phyloP scores from a whole-genome alignment of 2,329 filamentous ascomycete species.

The Botrytis deweyae region DNA sequence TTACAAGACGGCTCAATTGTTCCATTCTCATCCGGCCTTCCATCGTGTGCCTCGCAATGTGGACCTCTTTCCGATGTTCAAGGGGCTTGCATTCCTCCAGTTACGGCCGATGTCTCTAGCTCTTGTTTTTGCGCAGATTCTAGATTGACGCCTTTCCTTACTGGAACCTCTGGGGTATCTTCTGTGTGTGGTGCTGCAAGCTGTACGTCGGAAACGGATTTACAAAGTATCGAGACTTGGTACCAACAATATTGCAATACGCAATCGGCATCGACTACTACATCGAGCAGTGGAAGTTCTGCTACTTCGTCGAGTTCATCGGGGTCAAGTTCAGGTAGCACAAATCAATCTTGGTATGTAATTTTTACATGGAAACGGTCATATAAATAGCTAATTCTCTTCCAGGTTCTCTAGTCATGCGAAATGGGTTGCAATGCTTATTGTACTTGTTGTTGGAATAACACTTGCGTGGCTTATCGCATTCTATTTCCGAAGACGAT shows the following conservation, averaged over 20 bases:
- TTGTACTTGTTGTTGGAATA: slow-evolving; percentile 70
- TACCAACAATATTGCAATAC: slow-evolving; percentile 65
- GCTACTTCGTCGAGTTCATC: slow-evolving; percentile 20
- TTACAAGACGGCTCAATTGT: slow-evolving; percentile 44
- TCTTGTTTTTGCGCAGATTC: slow-evolving; percentile 72
- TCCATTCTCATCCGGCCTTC: slow-evolving; percentile 57
- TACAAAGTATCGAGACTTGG: slow-evolving; percentile 65
- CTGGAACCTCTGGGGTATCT: slow-evolving; percentile 55
- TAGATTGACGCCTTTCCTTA: slow-evolving; percentile 55
- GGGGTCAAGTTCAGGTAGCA: slow-evolving; percentile 23
- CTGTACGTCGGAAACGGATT: slow-evolving; percentile 51
- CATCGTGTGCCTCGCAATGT: slow-evolving; percentile 61
- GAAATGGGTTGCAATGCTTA: slow-evolving; percentile 80
- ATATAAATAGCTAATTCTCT: background rate
- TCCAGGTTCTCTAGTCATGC: slow-evolving; percentile 67
- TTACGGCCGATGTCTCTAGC: slow-evolving; percentile 54
- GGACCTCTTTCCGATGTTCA: slow-evolving; percentile 67
- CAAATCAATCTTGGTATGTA: slow-evolving; percentile 25
- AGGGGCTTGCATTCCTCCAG: slow-evolving; percentile 65
- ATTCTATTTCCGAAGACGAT: slow-evolving; percentile 70
- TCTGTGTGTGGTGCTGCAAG: slow-evolving; percentile 59
- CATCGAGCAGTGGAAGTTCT: slow-evolving; percentile 28
- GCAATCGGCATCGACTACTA: slow-evolving; percentile 37
- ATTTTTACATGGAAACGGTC: background rate
- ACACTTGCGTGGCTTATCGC: slow-evolving; percentile 64